Conservation (phyloP, 2,329 filamentous ascomycete genomes). For the Corinectria fuckeliana region DNA sequence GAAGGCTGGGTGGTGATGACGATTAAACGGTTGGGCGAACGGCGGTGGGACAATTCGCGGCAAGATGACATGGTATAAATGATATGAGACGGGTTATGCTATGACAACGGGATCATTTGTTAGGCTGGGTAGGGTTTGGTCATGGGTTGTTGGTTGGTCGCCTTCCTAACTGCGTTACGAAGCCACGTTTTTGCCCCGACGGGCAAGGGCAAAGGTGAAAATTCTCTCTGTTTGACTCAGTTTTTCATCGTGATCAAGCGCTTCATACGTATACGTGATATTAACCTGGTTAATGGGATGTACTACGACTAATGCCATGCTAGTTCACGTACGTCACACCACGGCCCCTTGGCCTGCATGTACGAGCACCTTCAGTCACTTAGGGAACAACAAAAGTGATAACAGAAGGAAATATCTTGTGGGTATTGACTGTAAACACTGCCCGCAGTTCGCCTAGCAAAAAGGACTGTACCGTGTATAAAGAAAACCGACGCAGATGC, state of each 20-base stretch:
- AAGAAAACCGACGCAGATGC: slow-evolving; percentile 28
- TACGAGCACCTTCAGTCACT: not conserved
- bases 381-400: not conserved
- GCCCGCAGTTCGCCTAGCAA: slow-evolving; percentile 34
- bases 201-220: slow-evolving; percentile 27
- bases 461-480: slow-evolving; percentile 29
- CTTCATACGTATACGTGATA: too few relatives aligned
- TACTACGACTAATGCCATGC: too few relatives aligned
- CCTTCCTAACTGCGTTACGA: slow-evolving; percentile 23
- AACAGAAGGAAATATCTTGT: slow-evolving; percentile 36
- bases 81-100: slow-evolving; percentile 54
- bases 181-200: slow-evolving; percentile 21
- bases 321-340: not conserved
- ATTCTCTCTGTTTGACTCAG: slow-evolving; percentile 26
- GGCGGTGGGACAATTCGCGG: not conserved
- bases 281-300: too few relatives aligned
- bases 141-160: slow-evolving; percentile 16
- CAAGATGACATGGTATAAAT: slow-evolving; percentile 42
- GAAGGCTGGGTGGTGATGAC: slow-evolving; percentile 28
- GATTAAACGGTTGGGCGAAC: slow-evolving; percentile 42
- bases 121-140: slow-evolving; percentile 27
- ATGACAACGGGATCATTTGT: slow-evolving; percentile 51
- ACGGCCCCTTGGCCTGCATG: too few relatives aligned
- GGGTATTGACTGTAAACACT: slow-evolving; percentile 42
- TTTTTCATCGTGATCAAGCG: not conserved